Evolutionary conservation across 2,329 filamentous ascomycete species (phyloP).

Genomic region (Xylaria sp.): DNA sequence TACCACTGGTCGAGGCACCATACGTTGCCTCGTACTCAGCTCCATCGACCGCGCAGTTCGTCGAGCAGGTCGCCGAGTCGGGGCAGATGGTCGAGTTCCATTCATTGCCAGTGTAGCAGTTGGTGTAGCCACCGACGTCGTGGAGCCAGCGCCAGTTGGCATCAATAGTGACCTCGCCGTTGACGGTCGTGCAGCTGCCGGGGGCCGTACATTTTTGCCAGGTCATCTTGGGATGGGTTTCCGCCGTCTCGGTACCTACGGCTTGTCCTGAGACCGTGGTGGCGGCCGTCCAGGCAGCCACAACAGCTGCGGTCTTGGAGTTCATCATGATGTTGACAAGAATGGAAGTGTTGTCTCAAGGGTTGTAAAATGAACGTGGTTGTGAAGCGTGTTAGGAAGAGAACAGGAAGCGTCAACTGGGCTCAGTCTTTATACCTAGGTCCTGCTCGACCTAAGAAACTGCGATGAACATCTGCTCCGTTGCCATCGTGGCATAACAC

Average conservation of each 20-base stretch:
- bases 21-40: slow-evolving; percentile 58
- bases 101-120: slow-evolving; percentile 60
- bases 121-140: slow-evolving; percentile 53
- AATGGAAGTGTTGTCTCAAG: slow-evolving; percentile 13
- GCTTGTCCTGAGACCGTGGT: slow-evolving; percentile 52
- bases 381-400: slow-evolving; percentile 14
- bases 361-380: slow-evolving; percentile 25
- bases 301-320: slow-evolving; percentile 46
- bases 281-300: slow-evolving; percentile 50
- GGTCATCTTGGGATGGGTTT: slow-evolving; percentile 58
- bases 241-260: slow-evolving; percentile 52
- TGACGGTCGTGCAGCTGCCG: slow-evolving; percentile 56
- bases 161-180: slow-evolving; percentile 59
- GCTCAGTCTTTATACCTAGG: slow-evolving; percentile 33
- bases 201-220: slow-evolving; percentile 57
- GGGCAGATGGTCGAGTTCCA: slow-evolving; percentile 52
- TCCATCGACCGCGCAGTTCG: slow-evolving; percentile 57
- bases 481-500: slow-evolving; percentile 12
- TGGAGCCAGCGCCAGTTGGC: slow-evolving; percentile 64
- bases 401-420: slow-evolving; percentile 14
- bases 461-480: slow-evolving; percentile 7
- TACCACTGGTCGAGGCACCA: slow-evolving; percentile 57
- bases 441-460: background rate
- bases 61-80: slow-evolving; percentile 52
- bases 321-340: slow-evolving; percentile 38